These are phyloP conservation scores for Auricularia cornea DNA, from an alignment of 768 basidiomycete species.

Conservation along the genomic window DNA sequence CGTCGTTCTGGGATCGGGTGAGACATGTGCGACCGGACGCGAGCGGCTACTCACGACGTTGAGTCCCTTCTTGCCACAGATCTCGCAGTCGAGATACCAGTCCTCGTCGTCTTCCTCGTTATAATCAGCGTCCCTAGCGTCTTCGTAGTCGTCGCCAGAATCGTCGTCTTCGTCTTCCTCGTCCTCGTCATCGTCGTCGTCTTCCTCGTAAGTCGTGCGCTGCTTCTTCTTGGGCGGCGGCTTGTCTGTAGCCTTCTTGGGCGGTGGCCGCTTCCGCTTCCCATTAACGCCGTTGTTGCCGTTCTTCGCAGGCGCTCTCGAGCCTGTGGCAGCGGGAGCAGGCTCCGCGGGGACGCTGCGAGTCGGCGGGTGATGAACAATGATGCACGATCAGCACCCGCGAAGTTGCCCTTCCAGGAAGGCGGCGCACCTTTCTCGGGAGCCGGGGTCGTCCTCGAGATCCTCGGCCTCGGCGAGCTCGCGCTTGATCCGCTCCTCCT, in stretches of 20 bases:
- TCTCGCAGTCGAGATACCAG: slow-evolving; percentile 86
- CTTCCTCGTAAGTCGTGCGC: background rate
- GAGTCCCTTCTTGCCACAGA: slow-evolving; percentile 63
- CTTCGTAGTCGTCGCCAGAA: background rate
- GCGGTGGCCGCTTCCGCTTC: background rate
- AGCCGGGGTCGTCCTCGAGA: background rate
- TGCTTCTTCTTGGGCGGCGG: background rate
- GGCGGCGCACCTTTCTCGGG: background rate
- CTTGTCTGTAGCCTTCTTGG: background rate
- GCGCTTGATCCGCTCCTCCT: slow-evolving; percentile 28
- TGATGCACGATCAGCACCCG: background rate
- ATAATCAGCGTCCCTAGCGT: background rate
- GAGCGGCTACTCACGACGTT: slow-evolving; percentile 50
- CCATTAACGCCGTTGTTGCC: background rate
- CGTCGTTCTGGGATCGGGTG: slow-evolving; percentile 55
- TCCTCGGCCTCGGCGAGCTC: slow-evolving; percentile 14
- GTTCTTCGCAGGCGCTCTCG: background rate
- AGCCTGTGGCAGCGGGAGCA: background rate
- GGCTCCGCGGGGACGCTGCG: background rate
- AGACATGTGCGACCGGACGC: slow-evolving; percentile 7
- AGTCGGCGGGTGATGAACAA: background rate
- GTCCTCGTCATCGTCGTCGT: background rate
- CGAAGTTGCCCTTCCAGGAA: background rate
- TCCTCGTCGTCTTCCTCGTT: slow-evolving; percentile 37
- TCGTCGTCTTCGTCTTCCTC: slow-evolving; percentile 6